These are phyloP conservation scores for Mimosa pudica DNA, from an alignment of 306 rosid species.

Conservation along the genomic window DNA sequence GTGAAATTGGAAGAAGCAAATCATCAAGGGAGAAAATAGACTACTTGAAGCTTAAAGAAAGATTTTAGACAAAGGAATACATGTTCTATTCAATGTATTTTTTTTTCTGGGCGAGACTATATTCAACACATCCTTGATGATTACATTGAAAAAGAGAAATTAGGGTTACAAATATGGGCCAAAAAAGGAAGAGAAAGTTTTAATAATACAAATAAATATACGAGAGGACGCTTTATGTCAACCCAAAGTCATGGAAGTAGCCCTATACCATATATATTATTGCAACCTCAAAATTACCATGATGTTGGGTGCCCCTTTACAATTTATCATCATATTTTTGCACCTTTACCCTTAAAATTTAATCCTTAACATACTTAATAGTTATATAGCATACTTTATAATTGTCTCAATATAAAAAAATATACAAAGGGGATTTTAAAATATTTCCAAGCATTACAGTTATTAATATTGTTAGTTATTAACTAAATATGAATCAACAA, in stretches of 20 bases:
- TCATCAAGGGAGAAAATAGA: neutral
- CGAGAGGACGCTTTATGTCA: neutral
- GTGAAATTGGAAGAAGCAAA: slow-evolving; percentile 7
- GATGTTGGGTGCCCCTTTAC: too few relatives aligned
- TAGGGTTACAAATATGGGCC: neutral
- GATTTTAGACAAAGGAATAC: neutral
- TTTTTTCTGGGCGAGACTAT: neutral
- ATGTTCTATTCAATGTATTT: neutral
- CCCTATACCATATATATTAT: neutral
- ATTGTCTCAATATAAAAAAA: neutral
- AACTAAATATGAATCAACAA: too few relatives aligned
- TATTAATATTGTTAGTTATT: too few relatives aligned
- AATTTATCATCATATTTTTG: too few relatives aligned
- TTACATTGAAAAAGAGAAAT: neutral
- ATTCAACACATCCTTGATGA: neutral
- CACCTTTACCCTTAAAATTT: too few relatives aligned
- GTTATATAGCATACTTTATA: too few relatives aligned
- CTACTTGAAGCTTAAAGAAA: neutral
- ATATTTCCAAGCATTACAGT: neutral
- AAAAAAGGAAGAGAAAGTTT: neutral
- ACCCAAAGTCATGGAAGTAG: neutral
- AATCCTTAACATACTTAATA: neutral
- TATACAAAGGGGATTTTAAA: neutral
- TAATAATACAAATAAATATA: neutral
- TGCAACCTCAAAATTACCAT: too few relatives aligned